Percentiles rank a stretch among this genome's conserved stretches.
phyloP scores from a whole-genome alignment of 202 grass and related monocot species.

The Alloteropsis angusta region DNA sequence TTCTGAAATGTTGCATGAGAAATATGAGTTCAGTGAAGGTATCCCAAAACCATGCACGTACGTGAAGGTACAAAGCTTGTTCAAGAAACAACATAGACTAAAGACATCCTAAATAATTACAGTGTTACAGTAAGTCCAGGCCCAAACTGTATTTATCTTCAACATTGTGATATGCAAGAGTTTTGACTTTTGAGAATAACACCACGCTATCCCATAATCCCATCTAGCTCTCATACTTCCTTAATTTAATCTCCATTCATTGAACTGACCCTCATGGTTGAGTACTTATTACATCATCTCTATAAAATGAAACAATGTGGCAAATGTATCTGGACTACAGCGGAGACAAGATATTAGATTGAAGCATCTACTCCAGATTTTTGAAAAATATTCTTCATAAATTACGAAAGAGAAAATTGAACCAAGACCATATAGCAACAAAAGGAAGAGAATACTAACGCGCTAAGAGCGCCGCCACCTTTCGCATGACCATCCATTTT shows the following conservation, averaged over 20 bases:
- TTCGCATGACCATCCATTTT: slow-evolving; percentile 97
- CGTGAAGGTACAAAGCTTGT: not conserved
- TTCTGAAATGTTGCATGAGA: not conserved
- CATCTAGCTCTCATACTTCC: not conserved
- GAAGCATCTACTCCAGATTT: not conserved
- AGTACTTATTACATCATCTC: not conserved
- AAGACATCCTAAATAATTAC: not conserved
- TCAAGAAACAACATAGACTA: not conserved
- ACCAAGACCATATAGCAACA: not conserved
- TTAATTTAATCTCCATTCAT: not conserved
- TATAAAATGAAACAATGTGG: not conserved
- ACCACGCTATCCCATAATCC: not conserved
- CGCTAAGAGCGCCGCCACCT: slow-evolving; percentile 90
- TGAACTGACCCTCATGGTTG: not conserved
- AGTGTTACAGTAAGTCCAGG: not conserved
- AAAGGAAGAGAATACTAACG: slow-evolving; percentile 61
- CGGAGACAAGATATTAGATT: not conserved
- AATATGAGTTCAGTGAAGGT: not conserved
- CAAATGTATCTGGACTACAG: not conserved
- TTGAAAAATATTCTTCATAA: not conserved
- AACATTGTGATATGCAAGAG: not conserved
- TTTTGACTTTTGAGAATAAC: not conserved
- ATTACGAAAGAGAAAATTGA: not conserved
- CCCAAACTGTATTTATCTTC: not conserved
- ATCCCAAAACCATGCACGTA: not conserved